Conservation (phyloP, 805 yeast species). For the Groenewaldozyma tartarivorans region DNA sequence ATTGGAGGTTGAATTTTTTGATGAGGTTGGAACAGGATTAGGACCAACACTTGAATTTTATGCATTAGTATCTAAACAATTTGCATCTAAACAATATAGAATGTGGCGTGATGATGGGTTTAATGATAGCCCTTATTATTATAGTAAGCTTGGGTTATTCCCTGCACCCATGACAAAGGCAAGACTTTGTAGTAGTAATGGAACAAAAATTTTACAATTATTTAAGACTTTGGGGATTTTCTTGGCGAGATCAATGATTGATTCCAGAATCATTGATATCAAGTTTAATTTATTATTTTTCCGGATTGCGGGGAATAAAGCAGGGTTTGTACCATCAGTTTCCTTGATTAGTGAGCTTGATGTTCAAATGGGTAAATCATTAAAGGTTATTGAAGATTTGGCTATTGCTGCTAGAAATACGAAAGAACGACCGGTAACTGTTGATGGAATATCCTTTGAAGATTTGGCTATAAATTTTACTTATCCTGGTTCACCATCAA, state of each 20-base stretch:
- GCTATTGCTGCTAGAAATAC: not conserved
- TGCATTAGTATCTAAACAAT: conserved; percentile 68
- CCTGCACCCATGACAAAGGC: conserved; percentile 49
- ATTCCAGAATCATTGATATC: conserved; percentile 81
- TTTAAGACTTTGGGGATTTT: conserved; percentile 72
- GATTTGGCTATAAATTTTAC: conserved; percentile 56
- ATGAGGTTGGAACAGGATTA: conserved; percentile 91
- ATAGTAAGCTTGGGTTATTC: conserved; percentile 48
- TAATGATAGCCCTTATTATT: conserved; percentile 28
- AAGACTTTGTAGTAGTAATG: conserved; percentile 26
- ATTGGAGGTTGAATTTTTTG: conserved; percentile 77
- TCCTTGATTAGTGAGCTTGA: conserved; percentile 45
- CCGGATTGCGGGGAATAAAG: conserved; percentile 30
- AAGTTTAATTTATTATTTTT: conserved; percentile 66
- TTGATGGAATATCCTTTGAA: conserved; percentile 33
- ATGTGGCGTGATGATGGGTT: conserved; percentile 54
- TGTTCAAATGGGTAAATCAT: conserved; percentile 45
- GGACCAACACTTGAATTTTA: conserved; percentile 96
- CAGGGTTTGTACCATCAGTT: conserved; percentile 23
- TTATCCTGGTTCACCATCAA: conserved; percentile 65
- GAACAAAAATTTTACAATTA: conserved; percentile 36
- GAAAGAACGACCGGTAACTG: conserved; percentile 18
- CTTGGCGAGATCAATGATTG: conserved; percentile 77
- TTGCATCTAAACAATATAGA: conserved; percentile 43
- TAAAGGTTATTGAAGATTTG: conserved; percentile 40